phyloP scores from a whole-genome alignment of 2,329 filamentous ascomycete species.

The Grosmannia penicillata region DNA sequence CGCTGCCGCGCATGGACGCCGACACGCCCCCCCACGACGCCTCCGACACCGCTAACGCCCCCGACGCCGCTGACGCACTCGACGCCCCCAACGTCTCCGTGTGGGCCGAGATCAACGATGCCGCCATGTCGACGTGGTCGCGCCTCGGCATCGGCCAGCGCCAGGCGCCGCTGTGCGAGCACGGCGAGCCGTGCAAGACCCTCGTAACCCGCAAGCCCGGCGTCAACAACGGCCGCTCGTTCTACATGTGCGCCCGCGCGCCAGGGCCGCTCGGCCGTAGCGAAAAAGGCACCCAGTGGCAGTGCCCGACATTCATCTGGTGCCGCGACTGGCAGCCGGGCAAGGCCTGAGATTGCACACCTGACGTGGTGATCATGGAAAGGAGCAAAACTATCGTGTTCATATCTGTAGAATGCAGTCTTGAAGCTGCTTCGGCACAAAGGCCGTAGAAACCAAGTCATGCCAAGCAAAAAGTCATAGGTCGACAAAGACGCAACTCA shows the following conservation, averaged over 20 bases:
- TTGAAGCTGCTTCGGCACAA: too few species aligned
- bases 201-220: conserved; percentile 81
- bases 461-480: too few species aligned
- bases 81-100: too few species aligned
- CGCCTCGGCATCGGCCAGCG: conserved; percentile 55
- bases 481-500: too few species aligned
- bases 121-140: conserved; percentile 70
- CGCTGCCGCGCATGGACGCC: neutral
- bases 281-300: conserved; percentile 73
- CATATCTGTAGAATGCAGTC: too few species aligned
- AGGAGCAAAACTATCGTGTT: too few species aligned
- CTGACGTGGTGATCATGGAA: too few species aligned
- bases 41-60: neutral
- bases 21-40: conserved; percentile 8
- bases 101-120: conserved; percentile 21
- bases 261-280: conserved; percentile 75
- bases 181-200: conserved; percentile 73
- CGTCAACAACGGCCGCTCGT: conserved; percentile 57
- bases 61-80: neutral
- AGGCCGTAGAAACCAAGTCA: too few species aligned
- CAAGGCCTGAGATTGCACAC: conserved; percentile 5
- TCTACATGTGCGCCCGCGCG: conserved; percentile 54
- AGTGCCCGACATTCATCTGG: conserved; percentile 73
- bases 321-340: conserved; percentile 39
- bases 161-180: conserved; percentile 61